Conservation (phyloP, 371 early-diverging fungal species). For the Nematocida displodere region DNA sequence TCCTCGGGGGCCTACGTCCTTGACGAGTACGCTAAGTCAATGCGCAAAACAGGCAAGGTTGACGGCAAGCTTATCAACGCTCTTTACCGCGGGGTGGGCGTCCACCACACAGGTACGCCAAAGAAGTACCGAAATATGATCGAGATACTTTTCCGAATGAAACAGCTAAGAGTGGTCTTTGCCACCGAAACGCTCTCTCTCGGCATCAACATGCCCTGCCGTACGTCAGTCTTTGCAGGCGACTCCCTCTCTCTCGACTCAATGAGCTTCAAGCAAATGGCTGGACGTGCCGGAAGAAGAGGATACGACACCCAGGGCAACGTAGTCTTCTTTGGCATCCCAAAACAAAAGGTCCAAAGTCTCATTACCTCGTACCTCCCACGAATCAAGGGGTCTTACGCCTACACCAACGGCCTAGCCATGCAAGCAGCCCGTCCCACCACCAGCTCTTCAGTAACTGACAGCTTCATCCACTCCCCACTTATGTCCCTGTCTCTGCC, state of each 20-base stretch:
- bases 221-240: slow-evolving; percentile 67
- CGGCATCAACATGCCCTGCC: slow-evolving; percentile 70
- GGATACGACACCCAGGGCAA: slow-evolving; percentile 68
- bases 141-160: slow-evolving; percentile 67
- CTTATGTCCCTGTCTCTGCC: slow-evolving; percentile 42
- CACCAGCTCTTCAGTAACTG: background rate
- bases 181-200: slow-evolving; percentile 68
- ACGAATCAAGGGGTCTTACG: slow-evolving; percentile 66
- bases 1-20: slow-evolving; percentile 62
- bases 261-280: slow-evolving; percentile 67
- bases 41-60: slow-evolving; percentile 50
- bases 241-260: slow-evolving; percentile 67
- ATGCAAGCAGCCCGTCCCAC: slow-evolving; percentile 29
- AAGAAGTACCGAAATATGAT: slow-evolving; percentile 66
- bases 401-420: slow-evolving; percentile 64
- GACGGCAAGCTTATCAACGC: slow-evolving; percentile 55
- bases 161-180: slow-evolving; percentile 67
- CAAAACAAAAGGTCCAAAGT: slow-evolving; percentile 59
- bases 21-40: slow-evolving; percentile 58
- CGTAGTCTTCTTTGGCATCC: slow-evolving; percentile 67
- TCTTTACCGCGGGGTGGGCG: slow-evolving; percentile 68
- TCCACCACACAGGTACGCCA: slow-evolving; percentile 67
- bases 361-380: slow-evolving; percentile 66
- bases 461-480: slow-evolving; percentile 18
- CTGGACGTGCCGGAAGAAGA: slow-evolving; percentile 69